Percentiles rank a stretch among this genome's conserved stretches.
phyloP scores from a whole-genome alignment of 257 asterid species.

The Petunia axillaris region DNA sequence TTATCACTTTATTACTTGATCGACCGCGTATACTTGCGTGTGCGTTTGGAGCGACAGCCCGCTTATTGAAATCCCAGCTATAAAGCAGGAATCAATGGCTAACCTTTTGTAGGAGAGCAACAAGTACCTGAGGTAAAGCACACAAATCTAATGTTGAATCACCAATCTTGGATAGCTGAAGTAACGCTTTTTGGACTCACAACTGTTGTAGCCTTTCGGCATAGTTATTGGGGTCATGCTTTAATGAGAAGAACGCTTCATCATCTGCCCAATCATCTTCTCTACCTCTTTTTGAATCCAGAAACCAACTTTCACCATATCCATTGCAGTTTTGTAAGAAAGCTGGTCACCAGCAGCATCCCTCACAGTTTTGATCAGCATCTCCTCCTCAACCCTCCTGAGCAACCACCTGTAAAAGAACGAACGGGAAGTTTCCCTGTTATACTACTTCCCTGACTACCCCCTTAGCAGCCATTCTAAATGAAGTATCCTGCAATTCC shows the following conservation, averaged over 20 bases:
- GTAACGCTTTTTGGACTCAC: slow-evolving; percentile 59
- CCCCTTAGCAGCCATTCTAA: slow-evolving; percentile 94
- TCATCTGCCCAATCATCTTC: slow-evolving; percentile 74
- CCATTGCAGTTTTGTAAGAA: slow-evolving; percentile 60
- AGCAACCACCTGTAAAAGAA: slow-evolving; percentile 76
- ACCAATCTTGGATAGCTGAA: slow-evolving; percentile 65
- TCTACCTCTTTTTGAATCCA: slow-evolving; percentile 55
- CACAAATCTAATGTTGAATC: slow-evolving; percentile 68
- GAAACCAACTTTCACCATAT: slow-evolving; percentile 72
- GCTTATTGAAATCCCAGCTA: not conserved
- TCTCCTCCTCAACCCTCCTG: slow-evolving; percentile 83
- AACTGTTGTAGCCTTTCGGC: slow-evolving; percentile 68
- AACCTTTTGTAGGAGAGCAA: slow-evolving; percentile 77
- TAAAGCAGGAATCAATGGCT: not conserved
- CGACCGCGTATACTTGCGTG: no score
- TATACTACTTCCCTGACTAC: slow-evolving; percentile 74
- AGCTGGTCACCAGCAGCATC: slow-evolving; percentile 84
- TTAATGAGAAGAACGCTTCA: slow-evolving; percentile 74
- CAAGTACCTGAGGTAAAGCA: slow-evolving; percentile 82
- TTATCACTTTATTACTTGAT: no score
- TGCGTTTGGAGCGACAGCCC: no score
- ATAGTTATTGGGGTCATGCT: slow-evolving; percentile 64
- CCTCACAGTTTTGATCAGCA: slow-evolving; percentile 61
- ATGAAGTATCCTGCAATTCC: slow-evolving; percentile 89
- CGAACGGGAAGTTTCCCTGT: slow-evolving; percentile 71